These are phyloP conservation scores for Dactylellina drechsleri DNA, from an alignment of 2,329 filamentous ascomycete genomes.

Conservation along the genomic window DNA sequence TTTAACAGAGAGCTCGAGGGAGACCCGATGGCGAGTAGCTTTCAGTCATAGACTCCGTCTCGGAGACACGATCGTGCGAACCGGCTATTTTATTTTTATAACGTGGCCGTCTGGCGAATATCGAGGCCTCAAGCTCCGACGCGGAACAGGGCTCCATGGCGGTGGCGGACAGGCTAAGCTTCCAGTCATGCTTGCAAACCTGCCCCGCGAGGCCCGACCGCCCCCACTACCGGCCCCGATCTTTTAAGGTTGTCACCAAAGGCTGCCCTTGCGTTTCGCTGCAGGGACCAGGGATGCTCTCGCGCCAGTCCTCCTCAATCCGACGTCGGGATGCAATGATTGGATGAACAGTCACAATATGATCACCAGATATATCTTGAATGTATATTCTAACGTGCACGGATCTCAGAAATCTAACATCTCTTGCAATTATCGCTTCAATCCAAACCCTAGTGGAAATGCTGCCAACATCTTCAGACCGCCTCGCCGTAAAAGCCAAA, in stretches of 20 bases:
- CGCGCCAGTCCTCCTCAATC: conserved; percentile 38
- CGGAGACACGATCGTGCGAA: conserved; percentile 16
- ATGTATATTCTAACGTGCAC: conserved; percentile 2
- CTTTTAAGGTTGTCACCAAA: not conserved
- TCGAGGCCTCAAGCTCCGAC: conserved; percentile 12
- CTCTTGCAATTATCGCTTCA: conserved; percentile 46
- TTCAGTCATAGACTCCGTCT: conserved; percentile 38
- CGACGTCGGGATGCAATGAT: conserved; percentile 34
- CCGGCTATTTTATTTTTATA: conserved; percentile 25
- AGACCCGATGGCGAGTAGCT: not conserved
- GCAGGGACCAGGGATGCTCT: conserved; percentile 31
- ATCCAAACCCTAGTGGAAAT: conserved; percentile 31
- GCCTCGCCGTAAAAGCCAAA: conserved; percentile 21
- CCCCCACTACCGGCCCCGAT: conserved; percentile 35
- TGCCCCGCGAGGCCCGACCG: conserved; percentile 31
- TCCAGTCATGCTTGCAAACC: conserved; percentile 21
- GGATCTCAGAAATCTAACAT: conserved; percentile 40
- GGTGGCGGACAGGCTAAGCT: conserved; percentile 1
- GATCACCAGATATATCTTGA: not conserved
- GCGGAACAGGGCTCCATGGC: conserved; percentile 16
- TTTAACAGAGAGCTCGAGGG: not conserved
- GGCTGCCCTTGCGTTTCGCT: not conserved
- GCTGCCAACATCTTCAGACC: conserved; percentile 34
- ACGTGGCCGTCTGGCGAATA: conserved; percentile 9
- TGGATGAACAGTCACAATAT: not conserved